These are phyloP conservation scores for Porpolomopsis calyptriformis DNA, from an alignment of 768 basidiomycete species.

Conservation along the genomic window DNA sequence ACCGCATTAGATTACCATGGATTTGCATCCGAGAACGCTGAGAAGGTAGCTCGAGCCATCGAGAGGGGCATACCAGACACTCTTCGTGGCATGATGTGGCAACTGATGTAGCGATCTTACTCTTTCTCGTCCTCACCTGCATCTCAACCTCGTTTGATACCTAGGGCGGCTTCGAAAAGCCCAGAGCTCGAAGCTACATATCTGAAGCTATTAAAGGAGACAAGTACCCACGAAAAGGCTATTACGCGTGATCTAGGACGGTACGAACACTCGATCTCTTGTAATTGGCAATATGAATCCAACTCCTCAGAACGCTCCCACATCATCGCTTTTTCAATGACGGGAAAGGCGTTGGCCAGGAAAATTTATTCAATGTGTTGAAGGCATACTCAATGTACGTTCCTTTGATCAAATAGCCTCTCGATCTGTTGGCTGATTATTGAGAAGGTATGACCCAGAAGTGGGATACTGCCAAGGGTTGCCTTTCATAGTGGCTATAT, in stretches of 20 bases:
- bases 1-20: conserved; percentile 63
- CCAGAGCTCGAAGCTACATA: conserved; percentile 75
- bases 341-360: conserved; percentile 90
- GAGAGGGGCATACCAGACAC: conserved; percentile 85
- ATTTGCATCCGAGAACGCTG: conserved; percentile 71
- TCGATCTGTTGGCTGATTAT: conserved; percentile 8
- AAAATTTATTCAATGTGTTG: conserved; percentile 93
- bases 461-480: conserved; percentile 98
- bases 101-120: conserved; percentile 59
- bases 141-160: conserved; percentile 10
- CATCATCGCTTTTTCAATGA: conserved; percentile 95
- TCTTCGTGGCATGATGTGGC: conserved; percentile 92
- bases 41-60: conserved; percentile 79
- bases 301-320: conserved; percentile 70
- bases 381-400: conserved; percentile 92
- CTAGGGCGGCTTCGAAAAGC: conserved; percentile 90
- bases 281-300: conserved; percentile 7
- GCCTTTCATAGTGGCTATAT: conserved; percentile 90
- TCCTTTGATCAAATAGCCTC: neutral
- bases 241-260: conserved; percentile 88
- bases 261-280: conserved; percentile 24
- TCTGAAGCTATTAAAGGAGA: conserved; percentile 67
- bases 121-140: conserved; percentile 1
- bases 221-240: conserved; percentile 85
- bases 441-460: conserved; percentile 67